phyloP scores from a whole-genome alignment of 1,139 yeast species.

The Saccharomyces hybrid region DNA sequence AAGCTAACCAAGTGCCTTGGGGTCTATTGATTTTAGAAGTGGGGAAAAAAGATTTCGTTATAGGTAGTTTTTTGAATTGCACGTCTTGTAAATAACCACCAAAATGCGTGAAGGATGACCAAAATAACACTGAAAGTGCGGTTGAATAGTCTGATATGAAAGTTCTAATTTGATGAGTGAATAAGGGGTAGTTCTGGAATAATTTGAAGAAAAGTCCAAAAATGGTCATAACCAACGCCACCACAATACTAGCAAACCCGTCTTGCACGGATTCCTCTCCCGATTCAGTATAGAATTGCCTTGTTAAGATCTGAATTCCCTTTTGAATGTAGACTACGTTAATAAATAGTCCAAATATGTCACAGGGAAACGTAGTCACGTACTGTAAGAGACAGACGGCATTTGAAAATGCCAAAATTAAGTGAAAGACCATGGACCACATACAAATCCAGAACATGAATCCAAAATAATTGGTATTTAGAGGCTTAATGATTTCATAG shows the following conservation, averaged over 20 bases:
- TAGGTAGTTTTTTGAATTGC: slow-evolving; percentile 55
- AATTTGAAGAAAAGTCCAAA: slow-evolving; percentile 62
- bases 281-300: slow-evolving; percentile 49
- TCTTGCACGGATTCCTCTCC: slow-evolving; percentile 36
- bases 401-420: slow-evolving; percentile 63
- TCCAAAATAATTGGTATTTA: slow-evolving; percentile 50
- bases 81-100: slow-evolving; percentile 60
- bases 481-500: slow-evolving; percentile 62
- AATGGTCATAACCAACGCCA: slow-evolving; percentile 64
- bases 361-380: slow-evolving; percentile 81
- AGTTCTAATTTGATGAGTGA: slow-evolving; percentile 54
- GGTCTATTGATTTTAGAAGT: slow-evolving; percentile 39
- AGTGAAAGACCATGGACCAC: slow-evolving; percentile 84
- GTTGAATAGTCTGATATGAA: slow-evolving; percentile 80
- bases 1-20: slow-evolving; percentile 40
- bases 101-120: slow-evolving; percentile 85
- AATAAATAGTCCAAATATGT: slow-evolving; percentile 87
- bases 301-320: slow-evolving; percentile 70
- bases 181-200: slow-evolving; percentile 54
- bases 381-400: slow-evolving; percentile 60
- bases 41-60: slow-evolving; percentile 69
- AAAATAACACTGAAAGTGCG: slow-evolving; percentile 74
- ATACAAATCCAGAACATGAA: slow-evolving; percentile 94
- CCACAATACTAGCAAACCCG: slow-evolving; percentile 70
- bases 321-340: slow-evolving; percentile 85